Base-by-base conservation (phyloP, 73 alveolate species). In the Uronychia binucleata region DNA sequence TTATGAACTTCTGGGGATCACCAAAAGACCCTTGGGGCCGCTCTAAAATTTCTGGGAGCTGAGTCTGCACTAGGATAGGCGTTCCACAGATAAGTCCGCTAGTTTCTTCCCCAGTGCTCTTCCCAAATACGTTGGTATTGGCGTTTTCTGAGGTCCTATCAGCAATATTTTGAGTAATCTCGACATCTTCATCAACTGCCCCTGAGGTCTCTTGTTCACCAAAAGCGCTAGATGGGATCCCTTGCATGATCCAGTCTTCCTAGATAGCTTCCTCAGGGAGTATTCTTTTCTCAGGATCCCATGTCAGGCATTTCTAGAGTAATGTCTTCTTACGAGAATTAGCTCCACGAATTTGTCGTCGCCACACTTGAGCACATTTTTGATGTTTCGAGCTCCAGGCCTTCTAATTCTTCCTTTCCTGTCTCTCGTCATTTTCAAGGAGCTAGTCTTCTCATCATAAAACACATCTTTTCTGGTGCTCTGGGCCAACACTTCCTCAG, bases 231-330 rank as follows among this genome's bases (percentile, higher is more conserved):
- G 91, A 84, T 13, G 91, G 91, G 26, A 85, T 57, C 11, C 91
- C 94, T 59, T 88, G 92, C 26, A 84, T 79, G 0, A 88, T 84
- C 92, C 91, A 88, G 26, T 89, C 94, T 93, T 95, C 97, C 88
- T 78, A 74, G 59, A 95, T 81, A n/a, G 96, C 98, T 75, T 95
- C 97, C 59, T 89, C 94, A 31, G 98, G 98, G 58, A 94, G 93
- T 34, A 95, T 81, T 83, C 98, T 81, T 57, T 89, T 92, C 35
- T 95, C 89, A 59, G 97, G 98, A 77, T 95, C 88, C 97, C 98
- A 95, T 58, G 89, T 96, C 34, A 95, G 83, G 82, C 98, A 95
- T 79, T 83, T 82, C 34, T 89, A 19, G 19, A 19, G 19, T 5
- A 46, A 11, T 46, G 19, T 5, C 5, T 19, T 46, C 67, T 46